Evolutionary conservation across 768 basidiomycete species (phyloP).

Genomic region (Neoboletus brunneissimus): DNA sequence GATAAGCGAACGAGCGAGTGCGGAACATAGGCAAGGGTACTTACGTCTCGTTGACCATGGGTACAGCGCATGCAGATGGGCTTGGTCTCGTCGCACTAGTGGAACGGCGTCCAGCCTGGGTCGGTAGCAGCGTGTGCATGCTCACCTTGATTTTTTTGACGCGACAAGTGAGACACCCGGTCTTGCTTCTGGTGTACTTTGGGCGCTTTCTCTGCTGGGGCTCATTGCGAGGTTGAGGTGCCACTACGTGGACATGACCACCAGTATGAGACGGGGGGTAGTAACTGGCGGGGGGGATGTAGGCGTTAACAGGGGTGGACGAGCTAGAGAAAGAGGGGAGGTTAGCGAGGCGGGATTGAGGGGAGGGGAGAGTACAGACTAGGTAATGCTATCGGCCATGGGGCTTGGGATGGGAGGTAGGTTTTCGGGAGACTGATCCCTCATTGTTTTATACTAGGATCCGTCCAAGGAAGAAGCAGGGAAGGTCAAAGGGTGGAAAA

Average conservation of each 20-base stretch:
- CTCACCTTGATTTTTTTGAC: constrained; percentile 91
- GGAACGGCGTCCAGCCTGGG: constrained; percentile 1
- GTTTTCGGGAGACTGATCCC: constrained; percentile 36
- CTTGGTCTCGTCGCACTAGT: constrained; percentile 86
- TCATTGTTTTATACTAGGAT: constrained; percentile 51
- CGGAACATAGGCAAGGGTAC: constrained; percentile 18
- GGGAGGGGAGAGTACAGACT: constrained; percentile 40
- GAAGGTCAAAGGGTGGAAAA: constrained; percentile 38
- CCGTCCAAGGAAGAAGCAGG: constrained; percentile 28
- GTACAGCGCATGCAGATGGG: constrained; percentile 85
- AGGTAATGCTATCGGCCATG: constrained; percentile 54
- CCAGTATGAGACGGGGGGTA: constrained; percentile 32
- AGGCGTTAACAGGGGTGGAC: constrained; percentile 36
- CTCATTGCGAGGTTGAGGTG: constrained; percentile 48
- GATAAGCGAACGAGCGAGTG: constrained; percentile 17
- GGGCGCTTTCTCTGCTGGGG: constrained; percentile 72
- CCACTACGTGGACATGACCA: constrained; percentile 46
- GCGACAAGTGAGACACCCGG: constrained; percentile 91
- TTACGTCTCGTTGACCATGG: constrained; percentile 79
- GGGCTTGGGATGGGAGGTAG: constrained; percentile 39
- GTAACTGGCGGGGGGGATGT: constrained; percentile 42
- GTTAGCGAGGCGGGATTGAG: constrained; percentile 16
- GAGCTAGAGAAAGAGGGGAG: constrained; percentile 27
- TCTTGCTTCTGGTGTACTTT: constrained; percentile 93
- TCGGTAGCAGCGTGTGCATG: constrained; percentile 7